Conservation (phyloP, 306 rosid species). For the Vigna angularis region DNA sequence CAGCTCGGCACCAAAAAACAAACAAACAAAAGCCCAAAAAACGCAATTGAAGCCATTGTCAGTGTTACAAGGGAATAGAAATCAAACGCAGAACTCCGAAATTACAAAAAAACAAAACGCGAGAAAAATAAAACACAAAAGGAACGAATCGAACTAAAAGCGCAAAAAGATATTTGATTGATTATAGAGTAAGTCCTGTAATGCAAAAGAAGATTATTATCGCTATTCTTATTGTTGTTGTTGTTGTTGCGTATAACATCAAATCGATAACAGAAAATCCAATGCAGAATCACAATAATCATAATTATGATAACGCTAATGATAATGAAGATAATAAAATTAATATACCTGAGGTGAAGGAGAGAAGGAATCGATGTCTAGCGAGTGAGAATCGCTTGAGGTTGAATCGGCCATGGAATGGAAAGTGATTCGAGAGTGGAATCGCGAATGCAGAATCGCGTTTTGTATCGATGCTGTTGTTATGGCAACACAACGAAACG, state of each 20-base stretch:
- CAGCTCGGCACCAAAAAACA: not conserved
- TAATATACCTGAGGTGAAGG: constrained; percentile 65
- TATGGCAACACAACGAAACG: not conserved
- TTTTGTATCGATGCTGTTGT: not conserved
- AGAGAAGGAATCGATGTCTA: constrained; percentile 83
- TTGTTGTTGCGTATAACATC: not conserved
- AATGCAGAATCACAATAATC: constrained; percentile 40
- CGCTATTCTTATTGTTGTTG: not conserved
- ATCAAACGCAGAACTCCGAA: not conserved
- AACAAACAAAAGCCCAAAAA: not conserved
- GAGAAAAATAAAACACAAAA: not conserved
- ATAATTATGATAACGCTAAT: not conserved
- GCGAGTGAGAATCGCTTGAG: constrained; percentile 81
- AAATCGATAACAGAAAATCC: not conserved
- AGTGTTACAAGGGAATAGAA: too few species aligned
- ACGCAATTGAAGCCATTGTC: not conserved
- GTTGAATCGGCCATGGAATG: constrained; percentile 43
- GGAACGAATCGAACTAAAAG: not conserved
- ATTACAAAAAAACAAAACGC: not conserved
- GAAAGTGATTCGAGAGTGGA: not conserved
- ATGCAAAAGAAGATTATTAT: not conserved
- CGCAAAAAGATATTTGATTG: not conserved
- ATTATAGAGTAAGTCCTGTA: not conserved
- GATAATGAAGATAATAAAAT: too few species aligned
- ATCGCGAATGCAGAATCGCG: constrained; percentile 9